Evolutionary conservation across 257 asterid species (phyloP).

Genomic region (Craterostigma plantagineum): DNA sequence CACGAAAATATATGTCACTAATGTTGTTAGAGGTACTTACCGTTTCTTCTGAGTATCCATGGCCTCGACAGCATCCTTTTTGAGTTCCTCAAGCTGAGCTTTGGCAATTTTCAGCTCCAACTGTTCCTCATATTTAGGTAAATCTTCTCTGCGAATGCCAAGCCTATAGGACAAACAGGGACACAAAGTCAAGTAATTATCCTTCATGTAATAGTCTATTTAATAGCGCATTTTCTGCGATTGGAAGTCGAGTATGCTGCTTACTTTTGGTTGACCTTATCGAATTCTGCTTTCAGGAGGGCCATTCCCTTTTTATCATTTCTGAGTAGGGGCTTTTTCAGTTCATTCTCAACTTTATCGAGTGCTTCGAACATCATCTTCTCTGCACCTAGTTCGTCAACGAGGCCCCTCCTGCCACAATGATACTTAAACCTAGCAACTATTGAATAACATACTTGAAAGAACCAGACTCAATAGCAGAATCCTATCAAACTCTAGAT

Average conservation of each 20-base stretch:
- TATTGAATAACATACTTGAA: conserved; percentile 2
- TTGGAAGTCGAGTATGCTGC: conserved; percentile 5
- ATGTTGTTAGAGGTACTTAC: conserved; percentile 15
- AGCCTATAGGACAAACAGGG: conserved; percentile 25
- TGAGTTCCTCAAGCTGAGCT: conserved; percentile 74
- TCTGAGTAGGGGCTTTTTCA: conserved; percentile 76
- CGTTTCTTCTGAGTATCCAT: conserved; percentile 89
- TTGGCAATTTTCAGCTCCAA: conserved; percentile 76
- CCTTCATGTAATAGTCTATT: too few species aligned
- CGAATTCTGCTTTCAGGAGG: conserved; percentile 62
- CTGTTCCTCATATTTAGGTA: conserved; percentile 78
- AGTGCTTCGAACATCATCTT: conserved; percentile 73
- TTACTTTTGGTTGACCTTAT: conserved; percentile 87
- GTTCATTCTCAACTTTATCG: conserved; percentile 77
- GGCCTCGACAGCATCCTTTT: conserved; percentile 75
- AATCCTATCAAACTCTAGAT: too few species aligned
- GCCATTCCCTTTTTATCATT: conserved; percentile 83
- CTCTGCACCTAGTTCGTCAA: conserved; percentile 76
- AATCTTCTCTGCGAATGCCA: conserved; percentile 57
- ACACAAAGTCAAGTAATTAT: too few species aligned
- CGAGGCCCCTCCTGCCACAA: conserved; percentile 61
- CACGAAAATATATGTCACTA: background rate
- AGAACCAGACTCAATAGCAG: too few species aligned
- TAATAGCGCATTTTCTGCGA: too few species aligned
- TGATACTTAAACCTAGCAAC: background rate